Conservation (phyloP, 2,329 filamentous ascomycete species). For the Colletotrichum sp. region DNA sequence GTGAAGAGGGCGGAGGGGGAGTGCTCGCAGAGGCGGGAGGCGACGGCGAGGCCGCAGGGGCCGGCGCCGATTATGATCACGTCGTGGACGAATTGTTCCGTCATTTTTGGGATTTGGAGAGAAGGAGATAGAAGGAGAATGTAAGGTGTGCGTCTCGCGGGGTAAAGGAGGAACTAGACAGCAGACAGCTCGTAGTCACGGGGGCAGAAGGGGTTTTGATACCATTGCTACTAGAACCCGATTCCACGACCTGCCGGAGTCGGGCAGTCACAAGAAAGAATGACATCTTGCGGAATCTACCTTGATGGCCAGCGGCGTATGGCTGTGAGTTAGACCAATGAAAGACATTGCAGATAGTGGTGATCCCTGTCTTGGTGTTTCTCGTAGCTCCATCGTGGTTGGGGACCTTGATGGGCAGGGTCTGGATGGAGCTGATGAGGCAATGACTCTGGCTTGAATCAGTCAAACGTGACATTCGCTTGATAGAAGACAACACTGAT, state of each 20-base stretch:
- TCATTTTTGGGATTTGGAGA: not conserved
- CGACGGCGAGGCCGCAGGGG: conserved; percentile 76
- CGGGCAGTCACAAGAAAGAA: not conserved
- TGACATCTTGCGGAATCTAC: not conserved
- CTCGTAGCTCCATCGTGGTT: not conserved
- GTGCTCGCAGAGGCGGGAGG: conserved; percentile 73
- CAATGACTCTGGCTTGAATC: not conserved
- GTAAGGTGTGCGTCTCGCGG: not conserved
- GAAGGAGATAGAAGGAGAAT: not conserved
- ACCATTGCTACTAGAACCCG: not conserved
- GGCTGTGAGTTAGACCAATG: not conserved
- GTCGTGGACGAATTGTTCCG: conserved; percentile 53
- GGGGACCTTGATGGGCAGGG: conserved; percentile 16
- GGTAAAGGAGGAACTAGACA: not conserved
- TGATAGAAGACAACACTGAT: not conserved
- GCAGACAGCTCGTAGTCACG: not conserved
- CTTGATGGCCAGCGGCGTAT: conserved; percentile 11
- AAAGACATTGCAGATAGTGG: not conserved
- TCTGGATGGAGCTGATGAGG: not conserved
- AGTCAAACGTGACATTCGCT: not conserved
- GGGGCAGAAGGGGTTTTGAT: conserved; percentile 1
- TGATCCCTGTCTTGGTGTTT: conserved; percentile 16
- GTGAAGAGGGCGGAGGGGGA: conserved; percentile 83
- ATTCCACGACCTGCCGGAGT: not conserved
- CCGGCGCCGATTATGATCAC: conserved; percentile 78